Conservation (phyloP, 2,329 filamentous ascomycete genomes). For the Ophiostoma montium region DNA sequence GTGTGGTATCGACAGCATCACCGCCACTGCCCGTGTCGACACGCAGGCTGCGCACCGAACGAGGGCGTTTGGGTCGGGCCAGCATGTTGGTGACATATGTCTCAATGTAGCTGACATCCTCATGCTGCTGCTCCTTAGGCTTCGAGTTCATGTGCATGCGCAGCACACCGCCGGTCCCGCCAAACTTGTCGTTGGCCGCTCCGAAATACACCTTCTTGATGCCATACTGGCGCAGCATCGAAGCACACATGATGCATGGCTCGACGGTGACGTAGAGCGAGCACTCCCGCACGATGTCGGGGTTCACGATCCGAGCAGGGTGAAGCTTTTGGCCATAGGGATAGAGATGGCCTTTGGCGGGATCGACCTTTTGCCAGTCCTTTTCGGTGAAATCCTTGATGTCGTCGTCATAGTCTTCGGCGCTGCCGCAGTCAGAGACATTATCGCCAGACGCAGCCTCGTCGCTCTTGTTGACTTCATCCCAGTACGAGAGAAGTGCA, state of each 20-base stretch:
- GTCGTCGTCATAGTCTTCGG: conserved; percentile 18
- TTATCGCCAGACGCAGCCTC: conserved; percentile 20
- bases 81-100: conserved; percentile 14
- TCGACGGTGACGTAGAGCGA: conserved; percentile 95
- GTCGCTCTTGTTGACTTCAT: conserved; percentile 18
- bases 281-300: conserved; percentile 52
- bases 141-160: conserved; percentile 58
- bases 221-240: conserved; percentile 72
- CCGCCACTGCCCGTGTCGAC: not conserved
- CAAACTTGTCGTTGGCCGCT: conserved; percentile 91
- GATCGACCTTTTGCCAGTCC: conserved; percentile 37
- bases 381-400: conserved; percentile 23
- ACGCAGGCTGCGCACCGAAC: not conserved
- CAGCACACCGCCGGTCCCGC: conserved; percentile 87
- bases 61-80: conserved; percentile 9
- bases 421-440: conserved; percentile 24
- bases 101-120: conserved; percentile 13
- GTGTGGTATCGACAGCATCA: not conserved
- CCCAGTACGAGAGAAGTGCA: conserved; percentile 33
- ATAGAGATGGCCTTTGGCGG: conserved; percentile 40
- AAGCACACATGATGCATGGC: conserved; percentile 98
- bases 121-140: conserved; percentile 18
- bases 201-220: conserved; percentile 91
- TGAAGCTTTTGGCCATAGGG: conserved; percentile 48
- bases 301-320: conserved; percentile 42